Evolutionary conservation across 75 land plant species (phyloP).

Genomic region (Gnetum montanum): DNA sequence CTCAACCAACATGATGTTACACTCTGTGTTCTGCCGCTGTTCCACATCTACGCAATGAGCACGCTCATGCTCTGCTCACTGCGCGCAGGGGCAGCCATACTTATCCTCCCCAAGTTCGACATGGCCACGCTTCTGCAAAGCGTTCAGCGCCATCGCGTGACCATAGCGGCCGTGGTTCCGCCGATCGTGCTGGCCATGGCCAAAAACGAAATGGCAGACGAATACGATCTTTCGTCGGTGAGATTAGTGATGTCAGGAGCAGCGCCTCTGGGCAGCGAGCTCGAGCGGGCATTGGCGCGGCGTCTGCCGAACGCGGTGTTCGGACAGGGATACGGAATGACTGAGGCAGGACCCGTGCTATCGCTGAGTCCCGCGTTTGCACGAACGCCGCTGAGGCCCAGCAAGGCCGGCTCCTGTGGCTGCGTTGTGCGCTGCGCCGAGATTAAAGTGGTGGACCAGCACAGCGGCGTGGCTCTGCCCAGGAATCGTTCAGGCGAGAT

Average conservation of each 20-base stretch:
- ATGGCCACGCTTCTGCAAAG: neutral
- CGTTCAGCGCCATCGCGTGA: neutral
- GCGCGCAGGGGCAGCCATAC: conserved; percentile 1
- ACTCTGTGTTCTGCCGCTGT: conserved; percentile 14
- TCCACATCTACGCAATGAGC: conserved; percentile 14
- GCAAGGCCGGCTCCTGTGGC: conserved; percentile 75
- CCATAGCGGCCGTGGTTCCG: conserved; percentile 7
- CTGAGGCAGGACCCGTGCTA: too few species aligned
- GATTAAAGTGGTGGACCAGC: too few species aligned
- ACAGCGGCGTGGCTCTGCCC: too few species aligned
- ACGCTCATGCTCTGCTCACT: conserved; percentile 17
- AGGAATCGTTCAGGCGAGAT: too few species aligned
- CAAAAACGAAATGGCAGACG: conserved; percentile 32
- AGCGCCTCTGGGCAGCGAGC: conserved; percentile 83
- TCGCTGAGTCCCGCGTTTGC: conserved; percentile 69
- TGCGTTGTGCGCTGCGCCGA: conserved; percentile 64
- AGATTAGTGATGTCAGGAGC: conserved; percentile 75
- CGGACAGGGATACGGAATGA: conserved; percentile 89
- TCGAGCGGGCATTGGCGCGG: conserved; percentile 82
- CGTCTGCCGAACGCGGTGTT: conserved; percentile 32
- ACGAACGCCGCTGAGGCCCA: conserved; percentile 39
- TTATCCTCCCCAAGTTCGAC: conserved; percentile 9
- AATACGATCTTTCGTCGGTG: too few species aligned
- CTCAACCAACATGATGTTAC: neutral
- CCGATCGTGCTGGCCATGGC: conserved; percentile 10